phyloP scores from a whole-genome alignment of 352 stramenopile genomes.

The Phytopythium ostracodes region DNA sequence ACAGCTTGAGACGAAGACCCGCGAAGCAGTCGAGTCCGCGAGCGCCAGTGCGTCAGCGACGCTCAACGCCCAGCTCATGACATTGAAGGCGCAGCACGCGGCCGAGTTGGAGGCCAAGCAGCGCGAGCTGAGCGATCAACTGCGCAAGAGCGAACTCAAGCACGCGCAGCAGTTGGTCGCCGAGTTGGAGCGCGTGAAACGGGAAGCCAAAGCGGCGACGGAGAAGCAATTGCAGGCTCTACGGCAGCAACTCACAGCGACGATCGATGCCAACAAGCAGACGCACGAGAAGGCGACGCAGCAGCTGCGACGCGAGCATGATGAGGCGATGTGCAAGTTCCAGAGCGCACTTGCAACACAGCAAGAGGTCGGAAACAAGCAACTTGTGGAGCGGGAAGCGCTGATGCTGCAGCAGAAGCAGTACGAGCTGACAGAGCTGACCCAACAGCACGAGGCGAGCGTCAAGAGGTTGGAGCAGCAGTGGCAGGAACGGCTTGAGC shows the following conservation, averaged over 20 bases:
- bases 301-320: not conserved
- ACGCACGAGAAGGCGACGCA: constrained; percentile 13
- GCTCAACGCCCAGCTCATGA: not conserved
- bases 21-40: constrained; percentile 16
- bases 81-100: not conserved
- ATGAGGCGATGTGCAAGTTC: not conserved
- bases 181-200: not conserved
- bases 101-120: not conserved
- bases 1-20: constrained; percentile 15
- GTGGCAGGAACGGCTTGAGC: constrained; percentile 13
- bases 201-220: not conserved
- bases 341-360: not conserved
- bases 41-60: constrained; percentile 3
- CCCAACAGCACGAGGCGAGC: constrained; percentile 10
- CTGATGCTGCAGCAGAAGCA: constrained; percentile 13
- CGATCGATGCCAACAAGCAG: constrained; percentile 19
- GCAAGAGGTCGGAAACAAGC: constrained; percentile 19
- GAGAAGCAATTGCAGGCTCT: constrained; percentile 1
- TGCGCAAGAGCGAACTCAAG: not conserved
- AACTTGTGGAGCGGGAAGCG: constrained; percentile 15
- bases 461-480: constrained; percentile 14
- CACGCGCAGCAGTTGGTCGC: not conserved
- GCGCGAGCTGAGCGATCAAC: not conserved
- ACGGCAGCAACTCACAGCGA: not conserved
- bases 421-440: constrained; percentile 13